These are phyloP conservation scores for Colletotrichum somersetense DNA, from an alignment of 2,329 filamentous ascomycete species.

Conservation along the genomic window DNA sequence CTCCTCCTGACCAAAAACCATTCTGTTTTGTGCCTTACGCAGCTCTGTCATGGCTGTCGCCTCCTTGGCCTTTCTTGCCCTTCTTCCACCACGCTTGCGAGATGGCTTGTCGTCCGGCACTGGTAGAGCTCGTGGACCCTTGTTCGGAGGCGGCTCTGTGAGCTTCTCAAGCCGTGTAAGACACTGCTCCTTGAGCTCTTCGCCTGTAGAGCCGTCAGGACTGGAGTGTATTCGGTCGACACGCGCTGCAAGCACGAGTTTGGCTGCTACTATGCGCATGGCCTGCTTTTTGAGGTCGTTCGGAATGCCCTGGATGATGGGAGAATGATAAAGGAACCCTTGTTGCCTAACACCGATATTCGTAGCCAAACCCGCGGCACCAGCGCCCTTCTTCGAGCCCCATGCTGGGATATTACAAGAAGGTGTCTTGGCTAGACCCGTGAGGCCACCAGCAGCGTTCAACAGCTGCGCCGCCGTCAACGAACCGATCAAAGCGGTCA, in stretches of 20 bases:
- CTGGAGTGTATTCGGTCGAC: slow-evolving; percentile 88
- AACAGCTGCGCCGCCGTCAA: slow-evolving; percentile 96
- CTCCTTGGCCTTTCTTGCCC: slow-evolving; percentile 95
- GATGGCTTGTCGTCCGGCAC: slow-evolving; percentile 96
- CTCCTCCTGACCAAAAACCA: slow-evolving; percentile 97
- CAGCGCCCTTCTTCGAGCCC: slow-evolving; percentile 88
- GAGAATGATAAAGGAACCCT: slow-evolving; percentile 92
- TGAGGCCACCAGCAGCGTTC: slow-evolving; percentile 90
- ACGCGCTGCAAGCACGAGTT: slow-evolving; percentile 92
- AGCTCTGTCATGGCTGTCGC: slow-evolving; percentile 97
- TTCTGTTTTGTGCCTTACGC: slow-evolving; percentile 93
- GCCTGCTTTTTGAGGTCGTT: slow-evolving; percentile 91
- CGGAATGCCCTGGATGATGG: slow-evolving; percentile 84
- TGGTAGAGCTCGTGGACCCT: slow-evolving; percentile 86
- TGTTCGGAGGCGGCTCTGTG: slow-evolving; percentile 90
- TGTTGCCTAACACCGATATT: slow-evolving; percentile 93
- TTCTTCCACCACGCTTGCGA: slow-evolving; percentile 89
- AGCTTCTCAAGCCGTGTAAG: slow-evolving; percentile 91
- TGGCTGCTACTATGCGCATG: slow-evolving; percentile 93
- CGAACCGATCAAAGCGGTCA: slow-evolving; percentile 91
- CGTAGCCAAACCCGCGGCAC: slow-evolving; percentile 83
- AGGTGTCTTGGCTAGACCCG: slow-evolving; percentile 90
- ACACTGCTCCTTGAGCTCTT: slow-evolving; percentile 85
- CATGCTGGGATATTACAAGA: slow-evolving; percentile 93
- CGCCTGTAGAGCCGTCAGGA: slow-evolving; percentile 84